These are phyloP conservation scores for Poa pratensis DNA, from an alignment of 176 grass and related monocot species.

Conservation along the genomic window DNA sequence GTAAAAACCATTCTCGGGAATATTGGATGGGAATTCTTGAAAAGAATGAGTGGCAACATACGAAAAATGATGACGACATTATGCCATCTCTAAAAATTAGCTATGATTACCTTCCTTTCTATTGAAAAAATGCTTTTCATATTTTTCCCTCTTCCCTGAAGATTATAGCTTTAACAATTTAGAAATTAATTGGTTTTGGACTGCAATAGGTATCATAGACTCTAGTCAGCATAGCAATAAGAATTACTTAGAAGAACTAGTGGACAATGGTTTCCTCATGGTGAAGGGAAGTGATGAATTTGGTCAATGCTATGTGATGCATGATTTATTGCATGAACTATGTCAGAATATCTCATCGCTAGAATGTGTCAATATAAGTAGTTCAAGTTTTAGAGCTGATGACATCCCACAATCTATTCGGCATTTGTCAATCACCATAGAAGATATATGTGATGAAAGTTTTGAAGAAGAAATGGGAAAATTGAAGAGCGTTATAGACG, in stretches of 20 bases:
- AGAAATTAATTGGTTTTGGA: not conserved
- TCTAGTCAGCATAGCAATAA: too few species aligned
- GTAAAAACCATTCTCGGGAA: not conserved
- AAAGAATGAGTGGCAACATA: not conserved
- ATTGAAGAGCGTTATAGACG: not conserved
- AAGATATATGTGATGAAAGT: not conserved
- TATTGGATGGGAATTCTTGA: constrained; percentile 12
- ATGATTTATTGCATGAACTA: constrained; percentile 4
- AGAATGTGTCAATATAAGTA: not conserved
- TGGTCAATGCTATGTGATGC: not conserved
- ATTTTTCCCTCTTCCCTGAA: not conserved
- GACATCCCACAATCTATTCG: not conserved
- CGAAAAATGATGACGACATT: not conserved
- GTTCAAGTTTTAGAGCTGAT: not conserved
- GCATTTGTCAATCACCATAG: not conserved
- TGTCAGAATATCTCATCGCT: not conserved
- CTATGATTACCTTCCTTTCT: not conserved
- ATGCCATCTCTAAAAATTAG: not conserved
- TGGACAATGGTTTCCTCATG: not conserved
- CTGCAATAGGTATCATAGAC: not conserved
- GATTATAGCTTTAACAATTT: not conserved
- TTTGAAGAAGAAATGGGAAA: not conserved
- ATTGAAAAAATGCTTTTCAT: not conserved
- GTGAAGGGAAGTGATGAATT: not conserved
- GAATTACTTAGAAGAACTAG: not conserved